A percentile compares a stretch with the other conserved stretches of the same genome.
These are phyloP conservation scores for Penicillium sp. DNA, from an alignment of 2,329 filamentous ascomycete species.

Conservation along the genomic window DNA sequence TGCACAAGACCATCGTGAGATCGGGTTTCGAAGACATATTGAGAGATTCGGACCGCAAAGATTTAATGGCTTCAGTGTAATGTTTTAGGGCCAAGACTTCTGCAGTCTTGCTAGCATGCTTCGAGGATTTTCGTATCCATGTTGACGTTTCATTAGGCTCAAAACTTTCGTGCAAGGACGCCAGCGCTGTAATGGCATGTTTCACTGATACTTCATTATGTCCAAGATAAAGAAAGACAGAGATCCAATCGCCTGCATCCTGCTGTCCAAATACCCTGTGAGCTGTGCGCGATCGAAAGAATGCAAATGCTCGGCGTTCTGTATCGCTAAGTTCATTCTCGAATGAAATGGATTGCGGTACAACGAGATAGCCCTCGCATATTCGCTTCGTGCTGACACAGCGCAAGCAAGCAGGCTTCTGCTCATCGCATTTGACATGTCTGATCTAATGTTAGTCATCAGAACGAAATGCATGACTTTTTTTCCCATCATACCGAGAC, in stretches of 20 bases:
- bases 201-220: conserved; percentile 3
- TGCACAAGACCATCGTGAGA: neutral
- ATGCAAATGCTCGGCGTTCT: conserved; percentile 9
- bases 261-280: conserved; percentile 5
- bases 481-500: no score
- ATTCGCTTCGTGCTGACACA: conserved; percentile 2
- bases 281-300: conserved; percentile 3
- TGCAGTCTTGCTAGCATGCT: no score
- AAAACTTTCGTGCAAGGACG: conserved; percentile 6
- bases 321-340: conserved; percentile 1
- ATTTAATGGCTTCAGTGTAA: conserved; percentile 4
- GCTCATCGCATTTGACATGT: conserved; percentile 8
- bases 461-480: no score
- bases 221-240: conserved; percentile 3
- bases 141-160: neutral
- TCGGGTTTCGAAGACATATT: conserved; percentile 3
- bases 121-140: no score
- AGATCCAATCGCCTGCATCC: conserved; percentile 3
- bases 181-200: conserved; percentile 6
- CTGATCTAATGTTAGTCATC: neutral
- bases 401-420: conserved; percentile 2
- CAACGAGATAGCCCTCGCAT: conserved; percentile 4
- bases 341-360: neutral
- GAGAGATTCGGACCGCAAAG: neutral
- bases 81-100: neutral